phyloP scores from a whole-genome alignment of 2,329 filamentous ascomycete species.

The Aspergillus fumigatus region DNA sequence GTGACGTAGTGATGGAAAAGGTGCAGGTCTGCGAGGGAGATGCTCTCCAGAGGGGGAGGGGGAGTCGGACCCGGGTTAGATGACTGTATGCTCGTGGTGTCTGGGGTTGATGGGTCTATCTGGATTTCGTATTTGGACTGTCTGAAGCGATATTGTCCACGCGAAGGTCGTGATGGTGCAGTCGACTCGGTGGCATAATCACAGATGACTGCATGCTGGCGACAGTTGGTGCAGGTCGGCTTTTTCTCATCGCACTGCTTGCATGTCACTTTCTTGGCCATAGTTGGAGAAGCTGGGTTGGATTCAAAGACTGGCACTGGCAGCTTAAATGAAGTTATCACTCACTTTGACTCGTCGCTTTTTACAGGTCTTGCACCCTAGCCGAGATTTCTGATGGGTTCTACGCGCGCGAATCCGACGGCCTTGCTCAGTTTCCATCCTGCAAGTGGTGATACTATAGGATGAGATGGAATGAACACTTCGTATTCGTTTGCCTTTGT shows the following conservation, averaged over 20 bases:
- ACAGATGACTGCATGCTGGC: slow-evolving; percentile 25
- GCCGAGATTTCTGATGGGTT: slow-evolving; percentile 31
- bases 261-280: not conserved
- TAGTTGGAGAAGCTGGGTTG: slow-evolving; percentile 1
- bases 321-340: not conserved
- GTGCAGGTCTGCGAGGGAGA: slow-evolving; percentile 26
- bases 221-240: slow-evolving; percentile 28
- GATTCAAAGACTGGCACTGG: too few relatives aligned
- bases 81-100: not conserved
- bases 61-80: not conserved
- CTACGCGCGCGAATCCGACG: slow-evolving; percentile 18
- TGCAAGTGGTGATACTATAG: not conserved
- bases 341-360: slow-evolving; percentile 32
- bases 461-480: not conserved
- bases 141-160: slow-evolving; percentile 14
- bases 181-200: slow-evolving; percentile 14
- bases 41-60: slow-evolving; percentile 1
- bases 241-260: slow-evolving; percentile 32
- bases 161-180: slow-evolving; percentile 6
- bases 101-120: not conserved
- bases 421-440: not conserved
- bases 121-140: slow-evolving; percentile 16
- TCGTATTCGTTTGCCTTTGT: not conserved
- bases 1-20: slow-evolving; percentile 31
- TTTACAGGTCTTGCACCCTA: slow-evolving; percentile 33